phyloP scores from a whole-genome alignment of 306 rosid genomes.

The Dryas octopetala region DNA sequence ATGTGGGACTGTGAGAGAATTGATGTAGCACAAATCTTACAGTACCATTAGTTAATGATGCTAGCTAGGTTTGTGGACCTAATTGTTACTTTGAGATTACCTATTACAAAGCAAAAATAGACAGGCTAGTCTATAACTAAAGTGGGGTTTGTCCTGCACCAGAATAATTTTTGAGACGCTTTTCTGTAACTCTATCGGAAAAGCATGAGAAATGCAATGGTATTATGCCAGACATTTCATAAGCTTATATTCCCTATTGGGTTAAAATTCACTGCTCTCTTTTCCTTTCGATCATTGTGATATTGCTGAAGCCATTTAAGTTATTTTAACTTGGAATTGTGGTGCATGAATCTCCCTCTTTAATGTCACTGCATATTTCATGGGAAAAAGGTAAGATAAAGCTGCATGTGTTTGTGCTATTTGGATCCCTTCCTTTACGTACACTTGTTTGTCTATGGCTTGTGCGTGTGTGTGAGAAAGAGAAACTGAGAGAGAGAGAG shows the following conservation, averaged over 20 bases:
- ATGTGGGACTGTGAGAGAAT: too few species aligned
- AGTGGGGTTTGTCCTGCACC: too few species aligned
- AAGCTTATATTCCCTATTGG: background rate
- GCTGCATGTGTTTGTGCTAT: background rate
- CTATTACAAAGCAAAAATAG: too few species aligned
- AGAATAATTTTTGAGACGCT: background rate
- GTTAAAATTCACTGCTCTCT: background rate
- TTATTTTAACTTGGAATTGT: background rate
- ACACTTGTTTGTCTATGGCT: background rate
- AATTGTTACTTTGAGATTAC: too few species aligned
- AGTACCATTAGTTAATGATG: too few species aligned
- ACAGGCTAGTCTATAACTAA: too few species aligned
- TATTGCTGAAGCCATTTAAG: background rate
- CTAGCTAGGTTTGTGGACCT: too few species aligned
- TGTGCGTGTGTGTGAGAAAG: too few species aligned
- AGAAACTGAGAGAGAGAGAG: too few species aligned
- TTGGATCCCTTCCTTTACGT: background rate
- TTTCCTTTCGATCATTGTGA: background rate
- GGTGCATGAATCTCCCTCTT: constrained; percentile 2
- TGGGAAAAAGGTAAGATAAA: background rate
- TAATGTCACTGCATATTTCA: background rate
- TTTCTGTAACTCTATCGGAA: background rate
- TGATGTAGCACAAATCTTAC: too few species aligned
- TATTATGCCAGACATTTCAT: too few species aligned
- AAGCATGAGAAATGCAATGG: background rate